Conservation (phyloP, 2,329 filamentous ascomycete genomes). For the Phoma sp. region DNA sequence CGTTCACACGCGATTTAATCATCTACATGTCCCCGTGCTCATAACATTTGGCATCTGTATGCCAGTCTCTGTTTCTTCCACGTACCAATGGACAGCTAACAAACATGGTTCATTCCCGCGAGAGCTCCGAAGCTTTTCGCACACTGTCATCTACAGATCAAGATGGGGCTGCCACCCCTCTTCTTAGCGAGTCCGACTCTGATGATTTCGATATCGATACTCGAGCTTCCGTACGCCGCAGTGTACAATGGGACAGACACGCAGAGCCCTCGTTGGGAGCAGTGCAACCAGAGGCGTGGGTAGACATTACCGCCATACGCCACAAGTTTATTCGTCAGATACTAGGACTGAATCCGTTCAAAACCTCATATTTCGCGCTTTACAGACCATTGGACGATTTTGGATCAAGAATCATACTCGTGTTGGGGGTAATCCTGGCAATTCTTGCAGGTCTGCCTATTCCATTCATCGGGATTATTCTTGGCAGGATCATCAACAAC, state of each 20-base stretch:
- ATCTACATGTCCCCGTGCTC: not conserved
- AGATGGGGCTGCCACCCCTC: conserved; percentile 25
- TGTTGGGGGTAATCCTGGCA: conserved; percentile 50
- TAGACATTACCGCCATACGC: conserved; percentile 39
- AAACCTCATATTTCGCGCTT: conserved; percentile 58
- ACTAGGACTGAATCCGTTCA: conserved; percentile 54
- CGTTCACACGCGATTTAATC: not conserved
- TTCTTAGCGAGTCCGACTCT: conserved; percentile 27
- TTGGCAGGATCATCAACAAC: conserved; percentile 58
- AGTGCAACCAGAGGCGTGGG: conserved; percentile 44
- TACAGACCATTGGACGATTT: conserved; percentile 55
- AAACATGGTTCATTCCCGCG: conserved; percentile 16
- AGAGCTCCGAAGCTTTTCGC: conserved; percentile 11
- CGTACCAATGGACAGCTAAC: conserved; percentile 1
- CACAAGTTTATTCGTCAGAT: conserved; percentile 49
- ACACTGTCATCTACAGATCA: conserved; percentile 20
- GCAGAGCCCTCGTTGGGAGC: conserved; percentile 46
- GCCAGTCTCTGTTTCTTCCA: not conserved
- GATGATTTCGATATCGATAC: conserved; percentile 27
- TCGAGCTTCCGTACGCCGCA: conserved; percentile 25
- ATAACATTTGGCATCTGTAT: conserved; percentile 1
- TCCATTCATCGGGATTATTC: conserved; percentile 67
- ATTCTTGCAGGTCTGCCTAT: conserved; percentile 38
- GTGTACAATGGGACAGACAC: conserved; percentile 43
- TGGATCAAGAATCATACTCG: conserved; percentile 48